Conservation (phyloP, 305 asterid species). For the Solanum hybrid region DNA sequence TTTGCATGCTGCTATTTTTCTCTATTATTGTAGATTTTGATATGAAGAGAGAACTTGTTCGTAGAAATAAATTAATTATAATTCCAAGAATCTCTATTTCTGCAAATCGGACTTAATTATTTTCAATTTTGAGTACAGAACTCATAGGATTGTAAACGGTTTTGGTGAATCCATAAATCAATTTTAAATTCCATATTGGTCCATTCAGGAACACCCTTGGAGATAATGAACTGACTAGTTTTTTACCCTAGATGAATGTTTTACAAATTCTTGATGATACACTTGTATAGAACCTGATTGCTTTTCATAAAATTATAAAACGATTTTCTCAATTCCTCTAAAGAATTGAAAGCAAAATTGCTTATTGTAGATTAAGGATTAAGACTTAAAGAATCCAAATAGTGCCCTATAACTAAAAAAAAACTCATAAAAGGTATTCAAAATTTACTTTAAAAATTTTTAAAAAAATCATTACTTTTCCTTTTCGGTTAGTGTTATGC, state of each 20-base stretch:
- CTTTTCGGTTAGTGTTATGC: neutral
- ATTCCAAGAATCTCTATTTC: too few relatives aligned
- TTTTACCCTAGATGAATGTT: neutral
- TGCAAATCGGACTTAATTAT: too few relatives aligned
- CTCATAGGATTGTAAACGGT: too few relatives aligned
- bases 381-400: neutral
- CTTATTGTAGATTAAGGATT: neutral
- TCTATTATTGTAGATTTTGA: too few relatives aligned
- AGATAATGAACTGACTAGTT: neutral
- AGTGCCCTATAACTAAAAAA: neutral
- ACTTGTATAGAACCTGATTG: too few relatives aligned
- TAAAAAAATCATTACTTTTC: neutral
- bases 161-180: neutral
- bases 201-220: neutral
- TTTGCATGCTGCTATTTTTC: too few relatives aligned
- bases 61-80: too few relatives aligned
- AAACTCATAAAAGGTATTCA: neutral
- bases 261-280: neutral
- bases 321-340: neutral
- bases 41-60: too few relatives aligned
- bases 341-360: too few relatives aligned
- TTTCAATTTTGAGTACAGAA: too few relatives aligned
- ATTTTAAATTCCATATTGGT: neutral
- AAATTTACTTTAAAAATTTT: neutral
- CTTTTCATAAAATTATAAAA: too few relatives aligned